Evolutionary conservation across 2,329 filamentous ascomycete species (phyloP).

Genomic region (Aspergillus ibericus): DNA sequence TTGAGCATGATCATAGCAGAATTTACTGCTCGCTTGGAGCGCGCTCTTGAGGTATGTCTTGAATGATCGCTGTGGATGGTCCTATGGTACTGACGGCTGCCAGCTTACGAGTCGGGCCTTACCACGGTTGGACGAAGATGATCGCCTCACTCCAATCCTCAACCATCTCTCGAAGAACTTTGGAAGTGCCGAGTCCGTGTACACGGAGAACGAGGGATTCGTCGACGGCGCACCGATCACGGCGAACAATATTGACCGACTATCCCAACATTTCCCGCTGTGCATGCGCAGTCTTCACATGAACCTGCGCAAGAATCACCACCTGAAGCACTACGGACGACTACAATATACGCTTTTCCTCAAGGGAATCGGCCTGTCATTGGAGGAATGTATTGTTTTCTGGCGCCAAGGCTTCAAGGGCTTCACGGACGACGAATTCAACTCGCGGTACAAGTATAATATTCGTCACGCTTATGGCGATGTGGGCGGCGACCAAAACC

Average conservation of each 20-base stretch:
- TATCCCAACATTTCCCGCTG: constrained; percentile 80
- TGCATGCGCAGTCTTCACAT: constrained; percentile 94
- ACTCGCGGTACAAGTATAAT: constrained; percentile 97
- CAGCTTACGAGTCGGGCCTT: constrained; percentile 86
- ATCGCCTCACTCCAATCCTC: constrained; percentile 75
- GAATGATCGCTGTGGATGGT: constrained; percentile 4
- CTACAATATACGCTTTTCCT: constrained; percentile 95
- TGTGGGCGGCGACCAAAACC: constrained; percentile 87
- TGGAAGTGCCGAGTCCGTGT: constrained; percentile 82
- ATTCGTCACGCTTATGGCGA: constrained; percentile 93
- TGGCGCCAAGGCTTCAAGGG: constrained; percentile 86
- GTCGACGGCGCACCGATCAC: constrained; percentile 72
- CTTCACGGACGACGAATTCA: constrained; percentile 90
- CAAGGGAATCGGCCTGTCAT: constrained; percentile 85
- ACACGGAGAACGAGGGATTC: constrained; percentile 64
- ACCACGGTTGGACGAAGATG: constrained; percentile 92
- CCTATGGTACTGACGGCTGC: constrained; percentile 19
- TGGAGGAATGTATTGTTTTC: constrained; percentile 91
- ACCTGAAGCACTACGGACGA: constrained; percentile 90
- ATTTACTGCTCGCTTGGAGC: constrained; percentile 76
- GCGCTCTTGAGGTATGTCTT: constrained; percentile 72
- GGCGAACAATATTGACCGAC: constrained; percentile 73
- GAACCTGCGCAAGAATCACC: constrained; percentile 79
- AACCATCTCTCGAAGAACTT: constrained; percentile 93
- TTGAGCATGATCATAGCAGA: constrained; percentile 85